Base-by-base conservation (phyloP, 352 stramenopile genomes). In the Phytophthora sp. region DNA sequence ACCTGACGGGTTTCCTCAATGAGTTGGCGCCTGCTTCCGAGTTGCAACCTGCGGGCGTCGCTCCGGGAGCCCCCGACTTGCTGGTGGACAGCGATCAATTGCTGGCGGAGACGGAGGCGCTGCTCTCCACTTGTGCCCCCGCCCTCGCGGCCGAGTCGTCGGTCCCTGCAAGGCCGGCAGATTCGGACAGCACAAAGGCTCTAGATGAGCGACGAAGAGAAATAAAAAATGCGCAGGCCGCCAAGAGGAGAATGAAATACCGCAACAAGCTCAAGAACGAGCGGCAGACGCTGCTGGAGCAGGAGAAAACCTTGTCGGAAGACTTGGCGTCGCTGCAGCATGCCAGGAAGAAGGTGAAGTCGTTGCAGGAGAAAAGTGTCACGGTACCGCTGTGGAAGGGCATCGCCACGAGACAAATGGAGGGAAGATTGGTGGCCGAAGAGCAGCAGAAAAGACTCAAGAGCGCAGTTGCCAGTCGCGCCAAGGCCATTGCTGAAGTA, bases 221-320 rank as follows among this genome's bases (percentile, higher is more conserved):
- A 23, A 31, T 62, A 1, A 39, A 43, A 26, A 66, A 38, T 11
- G 38, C 31, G 18, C 54, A 60, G 23, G 62, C 54, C 4, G 52
- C 58, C 1, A 69, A 61, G n/a, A 24, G 59, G 26, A 39, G 59
- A 41, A 8, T 52, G 2, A 48, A 35, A 12, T 73, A 73, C 50
- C 52, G 35, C 12, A 24, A 31, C 9, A 60, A 57, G 45, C 20
- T 62, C n/a, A 60, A 62, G 24, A 27, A 38, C 30, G 58, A 73
- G 20, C 31, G 52, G 12, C 30, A 53, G n/a, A 39, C 26, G 17
- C 59, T 73, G 11, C 35, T 38, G n/a, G 38, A 55, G 2, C 38
- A 53, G 27, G 54, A 66, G 13, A 17, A 39, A 35, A 37, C n/a
- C 28, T 28, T 73, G 13, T 64, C 60, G 12, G 7, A 45, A 17